Conservation (phyloP, 257 asterid species). For the Solanum corneliomulleri region DNA sequence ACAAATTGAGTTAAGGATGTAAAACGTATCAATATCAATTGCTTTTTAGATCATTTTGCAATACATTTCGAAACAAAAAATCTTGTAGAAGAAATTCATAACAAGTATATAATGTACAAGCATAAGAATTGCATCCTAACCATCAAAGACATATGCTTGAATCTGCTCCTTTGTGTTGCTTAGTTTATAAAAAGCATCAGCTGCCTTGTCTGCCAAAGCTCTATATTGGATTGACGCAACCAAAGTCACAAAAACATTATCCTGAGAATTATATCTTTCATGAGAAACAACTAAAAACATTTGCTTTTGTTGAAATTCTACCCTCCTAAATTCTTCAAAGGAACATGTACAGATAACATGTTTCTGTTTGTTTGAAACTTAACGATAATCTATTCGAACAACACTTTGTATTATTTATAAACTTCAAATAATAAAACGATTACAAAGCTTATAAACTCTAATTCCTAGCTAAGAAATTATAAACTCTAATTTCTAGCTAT, state of each 20-base stretch:
- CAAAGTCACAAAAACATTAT: conserved; percentile 16
- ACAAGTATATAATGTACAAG: neutral
- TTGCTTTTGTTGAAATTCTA: neutral
- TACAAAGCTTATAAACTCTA: too few species aligned
- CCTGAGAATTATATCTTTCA: conserved; percentile 4
- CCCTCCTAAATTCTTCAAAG: too few species aligned
- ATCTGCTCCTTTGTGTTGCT: conserved; percentile 16
- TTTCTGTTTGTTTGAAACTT: too few species aligned
- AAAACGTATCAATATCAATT: neutral
- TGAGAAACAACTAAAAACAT: neutral
- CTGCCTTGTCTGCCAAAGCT: conserved; percentile 10
- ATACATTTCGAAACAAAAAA: neutral
- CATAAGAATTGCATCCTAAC: neutral
- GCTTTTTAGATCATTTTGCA: neutral
- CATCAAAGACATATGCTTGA: conserved; percentile 23
- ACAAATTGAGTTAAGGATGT: neutral
- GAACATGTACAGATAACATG: too few species aligned
- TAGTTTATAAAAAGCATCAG: conserved; percentile 22
- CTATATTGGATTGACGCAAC: conserved; percentile 24
- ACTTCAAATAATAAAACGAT: too few species aligned
- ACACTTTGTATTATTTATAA: too few species aligned
- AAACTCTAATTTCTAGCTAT: too few species aligned
- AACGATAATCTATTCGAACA: too few species aligned
- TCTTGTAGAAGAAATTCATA: neutral
- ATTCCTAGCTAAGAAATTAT: too few species aligned